Evolutionary conservation across 257 asterid species (phyloP).

Genomic region (Solanum clarkiae): DNA sequence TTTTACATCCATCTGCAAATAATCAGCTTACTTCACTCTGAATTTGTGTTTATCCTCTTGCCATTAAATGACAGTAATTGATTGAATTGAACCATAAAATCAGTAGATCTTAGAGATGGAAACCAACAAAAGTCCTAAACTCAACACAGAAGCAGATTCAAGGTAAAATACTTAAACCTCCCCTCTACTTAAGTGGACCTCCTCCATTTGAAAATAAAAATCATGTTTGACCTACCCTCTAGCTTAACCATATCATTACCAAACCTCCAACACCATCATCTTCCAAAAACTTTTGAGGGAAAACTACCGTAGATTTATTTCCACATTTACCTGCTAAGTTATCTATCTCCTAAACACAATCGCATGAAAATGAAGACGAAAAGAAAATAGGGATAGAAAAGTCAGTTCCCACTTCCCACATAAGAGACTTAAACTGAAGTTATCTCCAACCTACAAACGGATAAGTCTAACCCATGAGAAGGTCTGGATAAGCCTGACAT

Average conservation of each 20-base stretch:
- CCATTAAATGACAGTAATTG: background rate
- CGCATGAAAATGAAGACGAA: background rate
- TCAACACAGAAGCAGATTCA: background rate
- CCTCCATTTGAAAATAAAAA: background rate
- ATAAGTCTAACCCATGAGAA: background rate
- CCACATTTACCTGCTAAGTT: background rate
- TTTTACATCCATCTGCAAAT: background rate
- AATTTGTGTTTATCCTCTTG: background rate
- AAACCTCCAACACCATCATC: background rate
- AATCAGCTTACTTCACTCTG: background rate
- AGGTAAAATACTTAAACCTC: background rate
- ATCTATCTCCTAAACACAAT: background rate
- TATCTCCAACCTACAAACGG: background rate
- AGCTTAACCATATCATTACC: background rate
- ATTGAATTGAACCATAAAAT: background rate
- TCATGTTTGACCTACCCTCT: background rate
- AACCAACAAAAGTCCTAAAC: background rate
- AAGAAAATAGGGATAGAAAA: background rate
- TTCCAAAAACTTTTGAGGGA: background rate
- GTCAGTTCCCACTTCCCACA: background rate
- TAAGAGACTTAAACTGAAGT: background rate
- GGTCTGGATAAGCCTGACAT: background rate
- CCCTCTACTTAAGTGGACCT: background rate
- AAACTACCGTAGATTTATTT: background rate
- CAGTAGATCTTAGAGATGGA: background rate